Conservation (phyloP, 305 asterid species). For the Plantago rigida region DNA sequence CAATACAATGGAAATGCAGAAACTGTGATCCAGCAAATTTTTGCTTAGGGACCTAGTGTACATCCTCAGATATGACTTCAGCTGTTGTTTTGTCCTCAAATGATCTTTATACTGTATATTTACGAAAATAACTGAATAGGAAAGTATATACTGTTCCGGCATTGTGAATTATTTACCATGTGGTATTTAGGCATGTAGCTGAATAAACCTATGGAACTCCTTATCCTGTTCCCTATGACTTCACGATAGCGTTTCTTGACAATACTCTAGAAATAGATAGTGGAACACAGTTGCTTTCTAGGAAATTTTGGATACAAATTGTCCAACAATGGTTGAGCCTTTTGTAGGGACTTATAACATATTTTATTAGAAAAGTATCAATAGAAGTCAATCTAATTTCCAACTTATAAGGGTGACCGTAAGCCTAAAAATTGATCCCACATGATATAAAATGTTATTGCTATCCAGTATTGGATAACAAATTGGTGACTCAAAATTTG, state of each 20-base stretch:
- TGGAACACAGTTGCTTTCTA: no score
- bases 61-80: conserved; percentile 13
- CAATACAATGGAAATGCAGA: conserved; percentile 89
- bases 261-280: background rate
- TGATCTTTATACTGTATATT: background rate
- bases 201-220: background rate
- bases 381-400: no score
- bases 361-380: no score
- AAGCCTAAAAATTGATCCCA: no score
- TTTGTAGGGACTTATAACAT: no score
- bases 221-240: no score
- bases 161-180: conserved; percentile 13
- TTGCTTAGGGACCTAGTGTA: conserved; percentile 36
- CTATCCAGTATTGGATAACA: no score
- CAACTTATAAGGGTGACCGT: no score
- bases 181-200: background rate
- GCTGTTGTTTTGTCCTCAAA: conserved; percentile 33
- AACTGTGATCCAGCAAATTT: conserved; percentile 84
- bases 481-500: no score
- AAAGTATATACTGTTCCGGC: conserved; percentile 8
- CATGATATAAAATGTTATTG: no score
- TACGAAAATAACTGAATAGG: conserved; percentile 13
- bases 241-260: background rate
- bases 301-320: no score
- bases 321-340: no score